Base-by-base conservation (phyloP, 306 rosid genomes). In the Erythrophleum fordii region DNA sequence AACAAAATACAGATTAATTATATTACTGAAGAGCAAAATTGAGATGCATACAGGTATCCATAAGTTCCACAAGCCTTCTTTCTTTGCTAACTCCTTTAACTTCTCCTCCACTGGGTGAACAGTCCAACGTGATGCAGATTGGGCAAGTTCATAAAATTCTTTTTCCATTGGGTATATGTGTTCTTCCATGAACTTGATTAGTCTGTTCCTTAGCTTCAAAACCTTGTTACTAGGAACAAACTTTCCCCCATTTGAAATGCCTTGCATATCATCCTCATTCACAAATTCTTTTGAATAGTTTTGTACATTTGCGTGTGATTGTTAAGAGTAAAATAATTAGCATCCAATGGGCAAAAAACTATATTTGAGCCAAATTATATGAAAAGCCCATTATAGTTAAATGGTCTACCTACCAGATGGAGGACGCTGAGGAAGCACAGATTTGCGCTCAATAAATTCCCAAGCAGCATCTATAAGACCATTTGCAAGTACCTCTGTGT, bases 51-150 rank as follows among this genome's bases (percentile, higher is more conserved):
- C 99, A 81, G 99, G 98, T 83, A 95, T 90, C 86, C 87, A 95
- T 78, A 95, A 84, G 88, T 93, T 95, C 99, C 99, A 95, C 66
- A 93, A 81, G 86, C 99, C 99, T 92, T 90, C 96, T 83, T 88
- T 95, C 86, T 86, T 95, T 46, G 99, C 99, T 5, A 93, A 52
- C 77, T 90, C 94, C 90, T 95, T 95, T 72, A 95, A 85, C 78
- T 90, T 88, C 88, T 95, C 97, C 89, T 95, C 99, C 64, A 68
- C 91, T 35, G 98, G 98, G 81, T 93, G 99, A 85, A 92, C 82
- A 18, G 93, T 93, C 98, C 99, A 95, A 18, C 99, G 97, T 48
- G 84, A 87, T 75, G 80, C 78, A 77, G 97, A 92, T 53, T 84
- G 91, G 44, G 99, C 90, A 81, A 90, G 98, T 87, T 93, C 84